These are phyloP conservation scores for Sporodiniella umbellata DNA, from an alignment of 371 early-diverging fungal genomes.

Conservation along the genomic window DNA sequence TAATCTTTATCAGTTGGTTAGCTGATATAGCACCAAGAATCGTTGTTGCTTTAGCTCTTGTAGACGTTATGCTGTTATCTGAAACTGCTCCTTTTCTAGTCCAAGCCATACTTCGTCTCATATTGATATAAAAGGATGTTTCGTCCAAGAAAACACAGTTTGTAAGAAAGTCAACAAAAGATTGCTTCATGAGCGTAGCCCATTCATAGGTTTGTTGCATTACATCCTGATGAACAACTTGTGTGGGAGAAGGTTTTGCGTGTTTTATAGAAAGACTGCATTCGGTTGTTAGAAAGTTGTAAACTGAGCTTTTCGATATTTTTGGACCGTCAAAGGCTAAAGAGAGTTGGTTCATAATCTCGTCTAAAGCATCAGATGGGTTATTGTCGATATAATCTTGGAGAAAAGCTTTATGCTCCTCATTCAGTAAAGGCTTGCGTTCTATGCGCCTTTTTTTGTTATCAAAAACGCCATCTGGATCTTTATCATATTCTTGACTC, in stretches of 20 bases:
- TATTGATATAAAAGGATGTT: conserved; percentile 4
- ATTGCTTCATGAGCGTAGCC: neutral
- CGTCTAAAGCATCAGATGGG: neutral
- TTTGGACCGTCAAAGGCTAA: neutral
- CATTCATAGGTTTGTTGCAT: conserved; percentile 1
- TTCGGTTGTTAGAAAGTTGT: conserved; percentile 3
- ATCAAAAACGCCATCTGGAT: neutral
- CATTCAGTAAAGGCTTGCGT: neutral
- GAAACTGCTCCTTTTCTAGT: neutral
- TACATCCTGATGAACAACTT: neutral
- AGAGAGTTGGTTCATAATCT: conserved; percentile 1
- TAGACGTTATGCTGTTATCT: neutral
- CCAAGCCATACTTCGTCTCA: conserved; percentile 9
- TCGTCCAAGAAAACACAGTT: conserved; percentile 9
- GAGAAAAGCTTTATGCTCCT: neutral
- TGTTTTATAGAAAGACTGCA: neutral
- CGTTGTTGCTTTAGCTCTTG: conserved; percentile 2
- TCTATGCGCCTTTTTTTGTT: neutral
- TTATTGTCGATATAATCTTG: neutral
- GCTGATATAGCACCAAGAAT: conserved; percentile 5
- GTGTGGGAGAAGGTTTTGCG: neutral
- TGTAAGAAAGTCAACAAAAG: conserved; percentile 1
- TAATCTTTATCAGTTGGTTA: neutral
- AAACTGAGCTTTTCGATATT: neutral
- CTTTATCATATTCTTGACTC: conserved; percentile 1